phyloP scores from a whole-genome alignment of 768 basidiomycete species.

The Saitozyma sp. region DNA sequence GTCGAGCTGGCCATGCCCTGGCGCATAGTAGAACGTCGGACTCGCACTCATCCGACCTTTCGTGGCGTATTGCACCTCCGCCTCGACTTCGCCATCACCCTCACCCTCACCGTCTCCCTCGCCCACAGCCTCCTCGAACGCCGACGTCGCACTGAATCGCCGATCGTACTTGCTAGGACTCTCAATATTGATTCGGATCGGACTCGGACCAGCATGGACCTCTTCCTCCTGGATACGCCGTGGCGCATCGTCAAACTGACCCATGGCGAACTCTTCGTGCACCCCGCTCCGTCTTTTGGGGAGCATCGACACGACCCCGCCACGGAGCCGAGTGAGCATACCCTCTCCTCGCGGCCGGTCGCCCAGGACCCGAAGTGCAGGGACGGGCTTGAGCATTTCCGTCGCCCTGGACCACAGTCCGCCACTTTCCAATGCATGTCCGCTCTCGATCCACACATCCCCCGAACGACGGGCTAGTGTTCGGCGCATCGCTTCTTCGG shows the following conservation, averaged over 20 bases:
- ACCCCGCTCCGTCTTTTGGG: slow-evolving; percentile 18
- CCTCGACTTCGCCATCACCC: slow-evolving; percentile 8
- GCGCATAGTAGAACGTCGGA: slow-evolving; percentile 31
- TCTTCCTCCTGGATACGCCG: slow-evolving; percentile 2
- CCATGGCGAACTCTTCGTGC: slow-evolving; percentile 16
- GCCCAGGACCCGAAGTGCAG: slow-evolving; percentile 37
- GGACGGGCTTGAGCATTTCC: slow-evolving; percentile 44
- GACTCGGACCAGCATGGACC: slow-evolving; percentile 3
- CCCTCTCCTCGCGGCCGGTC: slow-evolving; percentile 1
- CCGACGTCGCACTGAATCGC: slow-evolving; percentile 1
- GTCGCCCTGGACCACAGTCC: slow-evolving; percentile 24
- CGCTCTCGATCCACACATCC: slow-evolving; percentile 41
- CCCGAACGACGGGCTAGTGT: slow-evolving; percentile 33
- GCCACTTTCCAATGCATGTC: slow-evolving; percentile 36
- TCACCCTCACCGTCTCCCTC: background rate
- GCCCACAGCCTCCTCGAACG: background rate
- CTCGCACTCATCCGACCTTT: slow-evolving; percentile 37
- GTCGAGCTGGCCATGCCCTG: slow-evolving; percentile 27
- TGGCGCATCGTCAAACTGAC: slow-evolving; percentile 20
- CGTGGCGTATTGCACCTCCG: slow-evolving; percentile 1
- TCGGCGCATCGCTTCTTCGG: slow-evolving; percentile 25
- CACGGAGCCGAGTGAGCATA: slow-evolving; percentile 12
- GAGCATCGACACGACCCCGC: slow-evolving; percentile 37
- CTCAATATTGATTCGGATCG: slow-evolving; percentile 23
- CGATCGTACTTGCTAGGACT: slow-evolving; percentile 22